phyloP scores from a whole-genome alignment of 208 protist species.

The Acanthamoeba castellanii region DNA sequence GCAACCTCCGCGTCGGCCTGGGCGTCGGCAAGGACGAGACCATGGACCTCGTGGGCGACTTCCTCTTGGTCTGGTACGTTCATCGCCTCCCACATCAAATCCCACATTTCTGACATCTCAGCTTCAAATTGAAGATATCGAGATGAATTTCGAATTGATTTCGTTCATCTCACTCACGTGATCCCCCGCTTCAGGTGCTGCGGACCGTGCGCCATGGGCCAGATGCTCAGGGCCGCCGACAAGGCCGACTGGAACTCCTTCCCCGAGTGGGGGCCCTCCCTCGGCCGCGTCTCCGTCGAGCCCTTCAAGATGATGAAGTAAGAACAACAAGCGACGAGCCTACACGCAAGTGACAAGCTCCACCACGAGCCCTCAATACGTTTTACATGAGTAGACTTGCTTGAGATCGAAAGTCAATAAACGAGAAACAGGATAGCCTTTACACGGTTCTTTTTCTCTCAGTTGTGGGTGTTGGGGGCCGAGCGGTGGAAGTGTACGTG shows the following conservation, averaged over 20 bases:
- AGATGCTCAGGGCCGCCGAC: not conserved
- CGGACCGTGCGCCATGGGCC: not conserved
- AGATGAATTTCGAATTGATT: too few relatives aligned
- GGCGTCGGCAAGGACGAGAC: not conserved
- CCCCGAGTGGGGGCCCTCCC: not conserved
- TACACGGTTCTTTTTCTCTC: too few relatives aligned
- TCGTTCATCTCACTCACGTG: too few relatives aligned
- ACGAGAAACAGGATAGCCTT: too few relatives aligned
- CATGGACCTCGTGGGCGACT: not conserved
- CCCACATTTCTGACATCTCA: too few relatives aligned
- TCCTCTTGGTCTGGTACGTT: not conserved
- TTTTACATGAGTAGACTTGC: too few relatives aligned
- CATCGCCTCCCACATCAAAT: not conserved
- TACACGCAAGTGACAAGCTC: too few relatives aligned
- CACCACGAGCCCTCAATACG: too few relatives aligned
- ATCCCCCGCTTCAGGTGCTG: not conserved
- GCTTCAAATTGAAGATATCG: too few relatives aligned
- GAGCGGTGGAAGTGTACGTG: too few relatives aligned
- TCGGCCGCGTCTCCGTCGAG: not conserved
- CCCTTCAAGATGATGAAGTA: slow-evolving; percentile 2
- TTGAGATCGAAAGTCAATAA: too few relatives aligned
- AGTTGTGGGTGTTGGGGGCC: too few relatives aligned
- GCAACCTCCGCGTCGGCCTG: not conserved
- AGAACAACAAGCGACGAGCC: not conserved
- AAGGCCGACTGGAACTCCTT: not conserved